A percentile compares a stretch with the other conserved stretches of the same genome.
Evolutionary conservation across 306 rosid species (phyloP).

Genomic region (Canavalia ensiformis): DNA sequence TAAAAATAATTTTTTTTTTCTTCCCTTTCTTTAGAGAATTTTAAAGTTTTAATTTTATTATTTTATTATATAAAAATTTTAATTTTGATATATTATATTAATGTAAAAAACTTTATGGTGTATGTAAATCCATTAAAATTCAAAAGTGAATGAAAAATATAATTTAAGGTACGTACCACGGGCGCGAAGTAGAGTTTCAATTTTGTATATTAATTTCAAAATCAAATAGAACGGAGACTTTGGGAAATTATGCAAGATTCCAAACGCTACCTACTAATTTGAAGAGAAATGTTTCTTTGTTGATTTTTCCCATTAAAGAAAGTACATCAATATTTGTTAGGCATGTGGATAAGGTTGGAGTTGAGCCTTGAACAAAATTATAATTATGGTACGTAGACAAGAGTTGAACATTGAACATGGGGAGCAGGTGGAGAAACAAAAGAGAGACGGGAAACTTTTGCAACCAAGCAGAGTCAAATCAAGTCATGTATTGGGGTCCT

Average conservation of each 20-base stretch:
- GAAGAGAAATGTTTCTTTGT: constrained; percentile 4
- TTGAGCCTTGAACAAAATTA: not conserved
- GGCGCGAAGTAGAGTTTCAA: not conserved
- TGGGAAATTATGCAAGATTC: not conserved
- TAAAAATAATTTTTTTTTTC: too few species aligned
- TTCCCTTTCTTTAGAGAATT: too few species aligned
- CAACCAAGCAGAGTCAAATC: constrained; percentile 22
- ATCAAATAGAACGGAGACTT: not conserved
- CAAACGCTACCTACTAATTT: constrained; percentile 9
- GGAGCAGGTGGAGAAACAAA: not conserved
- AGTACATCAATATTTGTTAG: constrained; percentile 35
- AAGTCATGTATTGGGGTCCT: not conserved
- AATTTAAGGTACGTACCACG: not conserved
- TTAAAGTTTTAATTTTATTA: too few species aligned
- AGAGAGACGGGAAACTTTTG: constrained; percentile 6
- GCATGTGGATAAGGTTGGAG: constrained; percentile 29
- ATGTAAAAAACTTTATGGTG: too few species aligned
- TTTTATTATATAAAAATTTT: too few species aligned
- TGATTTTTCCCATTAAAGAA: not conserved
- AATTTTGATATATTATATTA: too few species aligned
- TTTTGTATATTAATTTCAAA: not conserved
- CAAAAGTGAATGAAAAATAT: too few species aligned
- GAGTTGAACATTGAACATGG: constrained; percentile 18
- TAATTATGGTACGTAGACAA: not conserved
- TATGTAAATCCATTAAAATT: too few species aligned